Evolutionary conservation across 2,329 filamentous ascomycete species (phyloP), one percentile per base, ranked within the genome.

Genomic region (Alternaria panax): DNA sequence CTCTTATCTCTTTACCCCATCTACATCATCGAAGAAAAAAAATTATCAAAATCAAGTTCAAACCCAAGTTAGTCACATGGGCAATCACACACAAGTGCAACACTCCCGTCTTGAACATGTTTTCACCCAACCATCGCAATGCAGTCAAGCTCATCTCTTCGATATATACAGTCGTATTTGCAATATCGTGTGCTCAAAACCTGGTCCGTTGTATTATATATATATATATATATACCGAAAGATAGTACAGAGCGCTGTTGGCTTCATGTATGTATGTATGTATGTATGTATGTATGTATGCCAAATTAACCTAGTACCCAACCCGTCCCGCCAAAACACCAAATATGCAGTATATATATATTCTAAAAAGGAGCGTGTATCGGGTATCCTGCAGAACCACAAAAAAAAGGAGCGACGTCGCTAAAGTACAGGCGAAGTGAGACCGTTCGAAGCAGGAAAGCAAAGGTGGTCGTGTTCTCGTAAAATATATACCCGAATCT

Each of bases 211-310:
- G 12, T 34, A 14, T 14, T 14, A 34, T 34, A n/a, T n/a, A n/a
- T n/a, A n/a, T n/a, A n/a, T n/a, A n/a, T 42, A 51, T 51, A 22
- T 54, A 48, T 48, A 41, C 30, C 28, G 36, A 54, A 54, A 20
- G 42, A 48, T 48, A 52, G 54, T 34, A 57, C 40, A 30, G 46
- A 57, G 54, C 54, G 25, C 18, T 14, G 18, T 45, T 12, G 16
- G 51, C 36, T 36, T 24, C 20, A n/a, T 51, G 18, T 47, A 41
- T 41, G 20, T 34, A 32, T 36, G 4, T 38, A 52, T 47, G n/a
- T 30, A 2, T 16, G n/a, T 14, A 45, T 22, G 24, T 24, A 12
- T 48, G 30, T 43, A 36, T 36, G 16, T 36, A 36, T 36, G 16
- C 38, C 20, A 1, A 7, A 12, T 20, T 30, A 20, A 22, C 24